These are phyloP conservation scores for Hymenochaete sp. DNA, from an alignment of 1,284 basidiomycete genomes.

Conservation along the genomic window DNA sequence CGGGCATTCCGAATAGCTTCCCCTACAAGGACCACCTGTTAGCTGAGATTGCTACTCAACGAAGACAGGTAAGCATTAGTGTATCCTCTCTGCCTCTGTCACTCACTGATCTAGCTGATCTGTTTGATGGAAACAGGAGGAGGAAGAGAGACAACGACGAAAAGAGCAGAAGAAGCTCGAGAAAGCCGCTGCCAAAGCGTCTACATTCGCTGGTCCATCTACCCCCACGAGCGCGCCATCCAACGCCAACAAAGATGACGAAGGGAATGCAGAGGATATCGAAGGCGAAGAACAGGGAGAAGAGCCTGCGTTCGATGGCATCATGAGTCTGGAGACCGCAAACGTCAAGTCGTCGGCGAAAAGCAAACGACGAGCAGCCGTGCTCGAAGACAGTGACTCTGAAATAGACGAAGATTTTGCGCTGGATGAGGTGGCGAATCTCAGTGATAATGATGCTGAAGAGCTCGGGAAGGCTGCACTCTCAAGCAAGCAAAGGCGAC, in stretches of 20 bases:
- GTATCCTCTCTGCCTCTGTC: neutral
- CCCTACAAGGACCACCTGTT: slow-evolving; percentile 97
- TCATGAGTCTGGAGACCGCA: too few species aligned
- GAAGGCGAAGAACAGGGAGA: slow-evolving; percentile 22
- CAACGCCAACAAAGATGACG: slow-evolving; percentile 24
- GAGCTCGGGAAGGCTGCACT: slow-evolving; percentile 20
- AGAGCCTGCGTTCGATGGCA: too few species aligned
- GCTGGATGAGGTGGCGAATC: slow-evolving; percentile 23
- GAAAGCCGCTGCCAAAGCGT: slow-evolving; percentile 2
- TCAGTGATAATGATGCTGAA: slow-evolving; percentile 22
- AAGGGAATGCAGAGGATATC: slow-evolving; percentile 23
- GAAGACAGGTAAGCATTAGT: slow-evolving; percentile 50
- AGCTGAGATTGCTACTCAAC: slow-evolving; percentile 79
- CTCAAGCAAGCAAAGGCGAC: neutral
- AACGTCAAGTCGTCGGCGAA: too few species aligned
- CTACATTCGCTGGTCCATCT: too few species aligned
- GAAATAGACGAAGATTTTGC: too few species aligned
- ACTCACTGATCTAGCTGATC: neutral
- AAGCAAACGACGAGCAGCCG: too few species aligned
- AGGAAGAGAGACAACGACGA: slow-evolving; percentile 4
- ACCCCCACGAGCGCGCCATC: too few species aligned
- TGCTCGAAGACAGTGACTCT: too few species aligned
- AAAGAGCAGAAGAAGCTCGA: slow-evolving; percentile 7
- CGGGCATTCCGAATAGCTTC: slow-evolving; percentile 94
- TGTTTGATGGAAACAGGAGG: slow-evolving; percentile 5